A percentile compares a stretch with the other conserved stretches of the same genome.
These are phyloP conservation scores for Hymenoscyphus fructigenus DNA, from an alignment of 2,329 filamentous ascomycete species.

Conservation along the genomic window DNA sequence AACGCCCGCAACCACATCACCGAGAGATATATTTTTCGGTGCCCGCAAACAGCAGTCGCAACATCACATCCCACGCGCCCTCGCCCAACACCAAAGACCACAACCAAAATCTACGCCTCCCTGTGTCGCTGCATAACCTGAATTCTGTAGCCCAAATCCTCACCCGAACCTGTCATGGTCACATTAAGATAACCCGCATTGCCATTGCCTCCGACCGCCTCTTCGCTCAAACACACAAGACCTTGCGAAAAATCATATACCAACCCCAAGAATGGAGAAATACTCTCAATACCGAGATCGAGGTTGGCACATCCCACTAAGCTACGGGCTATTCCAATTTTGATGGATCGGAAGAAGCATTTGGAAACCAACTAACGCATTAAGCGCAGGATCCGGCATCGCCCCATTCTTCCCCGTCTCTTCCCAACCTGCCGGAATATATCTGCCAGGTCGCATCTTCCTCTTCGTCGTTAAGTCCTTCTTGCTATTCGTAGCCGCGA, in stretches of 20 bases:
- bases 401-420: slow-evolving; percentile 89
- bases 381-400: slow-evolving; percentile 77
- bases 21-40: not conserved
- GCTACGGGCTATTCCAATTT: not conserved
- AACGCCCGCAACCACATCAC: not conserved
- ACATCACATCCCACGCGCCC: not conserved
- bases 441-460: slow-evolving; percentile 63
- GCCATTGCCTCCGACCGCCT: not conserved
- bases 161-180: not conserved
- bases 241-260: not conserved
- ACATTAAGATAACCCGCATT: slow-evolving; percentile 2
- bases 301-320: slow-evolving; percentile 46
- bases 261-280: slow-evolving; percentile 60
- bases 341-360: slow-evolving; percentile 1
- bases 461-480: slow-evolving; percentile 82
- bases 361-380: slow-evolving; percentile 27
- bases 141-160: not conserved
- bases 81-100: not conserved
- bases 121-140: not conserved
- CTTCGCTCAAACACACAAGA: not conserved
- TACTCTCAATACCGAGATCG: slow-evolving; percentile 74
- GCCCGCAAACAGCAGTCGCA: not conserved
- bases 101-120: not conserved
- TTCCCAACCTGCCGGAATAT: slow-evolving; percentile 61
- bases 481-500: slow-evolving; percentile 65